Evolutionary conservation across 345 rosid genomes (phyloP).

Genomic region (Salix udensis): DNA sequence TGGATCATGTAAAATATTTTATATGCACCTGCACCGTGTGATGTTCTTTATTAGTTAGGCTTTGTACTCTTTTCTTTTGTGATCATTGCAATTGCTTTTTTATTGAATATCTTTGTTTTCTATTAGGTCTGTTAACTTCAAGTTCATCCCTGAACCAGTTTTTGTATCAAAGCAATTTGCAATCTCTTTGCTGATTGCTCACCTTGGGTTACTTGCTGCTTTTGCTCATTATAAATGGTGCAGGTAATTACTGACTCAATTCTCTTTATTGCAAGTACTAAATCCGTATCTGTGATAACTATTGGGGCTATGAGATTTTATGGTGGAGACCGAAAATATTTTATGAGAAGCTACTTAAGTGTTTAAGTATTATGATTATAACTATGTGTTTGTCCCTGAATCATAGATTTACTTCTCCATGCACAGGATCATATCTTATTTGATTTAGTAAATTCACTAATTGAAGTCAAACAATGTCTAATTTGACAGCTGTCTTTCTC

Average conservation of each 20-base stretch:
- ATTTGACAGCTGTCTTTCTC: too few relatives aligned
- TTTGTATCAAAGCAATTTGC: conserved; percentile 92
- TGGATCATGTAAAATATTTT: too few relatives aligned
- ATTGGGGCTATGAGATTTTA: neutral
- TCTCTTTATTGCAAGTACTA: neutral
- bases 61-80: neutral
- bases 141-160: conserved; percentile 76
- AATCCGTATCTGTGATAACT: neutral
- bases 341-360: neutral
- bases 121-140: conserved; percentile 97
- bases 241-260: conserved; percentile 59
- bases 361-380: neutral
- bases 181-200: conserved; percentile 60
- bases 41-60: neutral
- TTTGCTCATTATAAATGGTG: conserved; percentile 92
- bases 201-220: conserved; percentile 54
- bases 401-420: neutral
- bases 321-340: neutral
- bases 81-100: neutral
- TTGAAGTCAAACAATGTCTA: too few relatives aligned
- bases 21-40: neutral
- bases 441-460: too few relatives aligned
- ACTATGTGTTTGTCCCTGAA: neutral
- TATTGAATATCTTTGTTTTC: conserved; percentile 19
- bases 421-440: too few relatives aligned